A percentile compares a stretch with the other conserved stretches of the same genome.
These are phyloP conservation scores for Cordyceps javanica DNA, from an alignment of 2,329 filamentous ascomycete species.

Conservation along the genomic window DNA sequence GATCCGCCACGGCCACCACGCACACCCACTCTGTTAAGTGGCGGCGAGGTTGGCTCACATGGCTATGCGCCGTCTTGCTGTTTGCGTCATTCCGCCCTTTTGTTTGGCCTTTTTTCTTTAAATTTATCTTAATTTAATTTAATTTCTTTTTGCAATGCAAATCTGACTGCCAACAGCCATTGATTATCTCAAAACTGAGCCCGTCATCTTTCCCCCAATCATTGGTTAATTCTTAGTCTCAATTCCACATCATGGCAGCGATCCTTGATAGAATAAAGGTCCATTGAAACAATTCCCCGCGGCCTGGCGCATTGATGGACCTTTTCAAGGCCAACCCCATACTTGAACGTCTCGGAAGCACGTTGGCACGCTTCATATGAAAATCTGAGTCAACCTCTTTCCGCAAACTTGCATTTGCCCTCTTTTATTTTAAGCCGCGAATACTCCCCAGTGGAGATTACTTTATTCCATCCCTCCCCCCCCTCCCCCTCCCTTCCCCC, in stretches of 20 bases:
- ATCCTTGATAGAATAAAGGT: no score
- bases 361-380: neutral
- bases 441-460: conserved; percentile 4
- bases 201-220: no score
- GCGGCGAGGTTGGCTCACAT: neutral
- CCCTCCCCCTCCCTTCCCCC: neutral
- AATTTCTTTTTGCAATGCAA: no score
- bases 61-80: neutral
- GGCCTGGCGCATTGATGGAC: no score
- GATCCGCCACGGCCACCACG: no score
- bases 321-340: neutral
- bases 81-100: conserved; percentile 5
- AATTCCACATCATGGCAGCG: no score
- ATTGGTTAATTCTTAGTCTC: no score
- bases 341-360: neutral
- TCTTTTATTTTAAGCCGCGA: conserved; percentile 7
- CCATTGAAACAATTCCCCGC: no score
- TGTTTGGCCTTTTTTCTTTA: neutral
- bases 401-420: neutral
- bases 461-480: no score
- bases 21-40: neutral
- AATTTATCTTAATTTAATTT: no score
- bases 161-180: neutral
- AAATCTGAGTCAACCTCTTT: neutral
- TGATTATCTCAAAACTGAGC: no score